phyloP scores from a whole-genome alignment of 2,329 filamentous ascomycete genomes.

The Colletotrichum musicola region DNA sequence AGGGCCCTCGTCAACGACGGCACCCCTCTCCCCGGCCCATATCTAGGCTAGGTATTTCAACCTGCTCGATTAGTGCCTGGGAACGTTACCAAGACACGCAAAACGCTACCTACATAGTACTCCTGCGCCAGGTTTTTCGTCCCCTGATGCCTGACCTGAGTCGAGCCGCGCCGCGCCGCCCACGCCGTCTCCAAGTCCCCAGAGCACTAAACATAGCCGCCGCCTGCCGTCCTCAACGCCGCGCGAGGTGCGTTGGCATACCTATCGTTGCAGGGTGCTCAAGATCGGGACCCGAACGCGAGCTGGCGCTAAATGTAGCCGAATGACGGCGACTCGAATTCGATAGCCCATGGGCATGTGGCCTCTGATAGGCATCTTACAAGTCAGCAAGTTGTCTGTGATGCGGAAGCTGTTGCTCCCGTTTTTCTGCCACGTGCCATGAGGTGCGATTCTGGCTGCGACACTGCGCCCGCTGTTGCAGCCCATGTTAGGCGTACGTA shows the following conservation, averaged over 20 bases:
- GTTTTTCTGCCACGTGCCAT: not conserved
- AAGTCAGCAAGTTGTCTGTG: not conserved
- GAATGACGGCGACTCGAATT: too few relatives aligned
- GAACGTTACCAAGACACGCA: too few relatives aligned
- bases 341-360: too few relatives aligned
- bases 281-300: not conserved
- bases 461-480: not conserved
- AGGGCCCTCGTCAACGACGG: not conserved
- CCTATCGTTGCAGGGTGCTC: not conserved
- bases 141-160: conserved; percentile 22
- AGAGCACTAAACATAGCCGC: conserved; percentile 1
- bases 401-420: not conserved
- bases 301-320: not conserved
- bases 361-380: too few relatives aligned
- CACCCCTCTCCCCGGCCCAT: not conserved
- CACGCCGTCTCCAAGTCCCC: conserved; percentile 11
- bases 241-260: conserved; percentile 18
- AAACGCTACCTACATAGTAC: too few relatives aligned
- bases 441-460: not conserved
- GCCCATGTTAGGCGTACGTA: not conserved
- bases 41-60: not conserved
- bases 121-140: not conserved
- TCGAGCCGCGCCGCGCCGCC: conserved; percentile 25
- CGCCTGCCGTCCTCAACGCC: not conserved
- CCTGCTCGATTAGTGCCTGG: too few relatives aligned